These are phyloP conservation scores for Phlyctochytrium arcticum DNA, from an alignment of 192 early-diverging fungal species.

Conservation along the genomic window DNA sequence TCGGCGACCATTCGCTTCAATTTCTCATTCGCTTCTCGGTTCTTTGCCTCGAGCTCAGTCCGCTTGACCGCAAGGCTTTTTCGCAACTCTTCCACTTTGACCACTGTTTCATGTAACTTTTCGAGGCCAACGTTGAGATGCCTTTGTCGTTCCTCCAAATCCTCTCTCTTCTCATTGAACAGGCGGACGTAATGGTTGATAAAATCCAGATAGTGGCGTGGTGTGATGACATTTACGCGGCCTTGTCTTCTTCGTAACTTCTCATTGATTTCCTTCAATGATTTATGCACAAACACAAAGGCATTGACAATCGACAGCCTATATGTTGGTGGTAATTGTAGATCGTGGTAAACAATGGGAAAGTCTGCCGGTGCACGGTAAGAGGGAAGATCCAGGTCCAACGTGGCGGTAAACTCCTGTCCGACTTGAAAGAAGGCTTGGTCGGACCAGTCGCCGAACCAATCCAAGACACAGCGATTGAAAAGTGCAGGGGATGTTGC, in stretches of 20 bases:
- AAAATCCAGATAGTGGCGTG: conserved; percentile 98
- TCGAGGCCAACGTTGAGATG: conserved; percentile 98
- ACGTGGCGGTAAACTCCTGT: conserved; percentile 84
- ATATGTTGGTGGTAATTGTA: conserved; percentile 68
- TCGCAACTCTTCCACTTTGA: conserved; percentile 92
- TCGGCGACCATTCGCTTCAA: conserved; percentile 92
- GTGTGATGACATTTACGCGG: conserved; percentile 83
- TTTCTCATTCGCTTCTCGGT: conserved; percentile 89
- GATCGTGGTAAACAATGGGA: conserved; percentile 69
- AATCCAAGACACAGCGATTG: conserved; percentile 99
- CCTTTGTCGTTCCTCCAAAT: conserved; percentile 96
- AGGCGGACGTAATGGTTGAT: conserved; percentile 87
- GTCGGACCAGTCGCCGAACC: conserved; percentile 99
- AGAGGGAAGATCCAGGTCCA: conserved; percentile 77
- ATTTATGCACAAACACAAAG: conserved; percentile 90
- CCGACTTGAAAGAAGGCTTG: conserved; percentile 99
- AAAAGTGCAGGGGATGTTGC: conserved; percentile 99
- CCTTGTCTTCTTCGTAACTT: conserved; percentile 79
- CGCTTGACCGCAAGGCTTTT: conserved; percentile 80
- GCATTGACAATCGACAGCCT: conserved; percentile 86
- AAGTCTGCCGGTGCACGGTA: conserved; percentile 69
- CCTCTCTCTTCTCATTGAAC: conserved; percentile 87
- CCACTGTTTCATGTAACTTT: conserved; percentile 90
- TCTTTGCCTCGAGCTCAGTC: conserved; percentile 81
- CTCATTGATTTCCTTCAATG: conserved; percentile 80